Evolutionary conservation across 2,329 filamentous ascomycete genomes (phyloP).

Genomic region (Fusarium proliferatum): DNA sequence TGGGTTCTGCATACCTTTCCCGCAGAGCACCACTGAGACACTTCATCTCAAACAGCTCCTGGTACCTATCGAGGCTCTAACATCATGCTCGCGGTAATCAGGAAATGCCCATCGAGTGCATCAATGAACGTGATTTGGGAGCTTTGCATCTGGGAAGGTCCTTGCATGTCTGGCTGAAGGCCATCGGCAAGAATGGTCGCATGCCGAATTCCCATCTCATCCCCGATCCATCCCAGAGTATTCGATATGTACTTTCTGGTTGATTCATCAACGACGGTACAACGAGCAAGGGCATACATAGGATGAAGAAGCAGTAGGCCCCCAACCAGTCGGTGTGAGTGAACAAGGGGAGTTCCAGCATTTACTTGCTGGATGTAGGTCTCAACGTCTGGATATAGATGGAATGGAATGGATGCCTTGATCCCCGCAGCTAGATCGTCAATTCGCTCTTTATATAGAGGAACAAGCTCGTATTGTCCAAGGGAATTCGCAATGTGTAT

Average conservation of each 20-base stretch:
- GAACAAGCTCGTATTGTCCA: background rate
- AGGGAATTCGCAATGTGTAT: background rate
- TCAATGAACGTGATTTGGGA: constrained; percentile 3
- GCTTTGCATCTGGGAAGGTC: constrained; percentile 5
- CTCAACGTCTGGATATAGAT: background rate
- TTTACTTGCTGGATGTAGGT: background rate
- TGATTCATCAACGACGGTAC: background rate
- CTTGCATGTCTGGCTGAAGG: background rate
- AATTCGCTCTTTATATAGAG: background rate
- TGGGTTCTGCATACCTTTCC: rapidly evolving
- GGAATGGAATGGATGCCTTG: constrained; percentile 9
- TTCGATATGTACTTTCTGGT: background rate
- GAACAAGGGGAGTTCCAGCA: background rate
- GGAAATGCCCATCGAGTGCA: constrained; percentile 15
- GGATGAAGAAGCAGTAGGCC: no score
- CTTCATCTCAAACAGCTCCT: background rate
- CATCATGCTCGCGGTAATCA: constrained; percentile 18
- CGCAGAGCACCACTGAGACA: rapidly evolving
- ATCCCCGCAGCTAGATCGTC: background rate
- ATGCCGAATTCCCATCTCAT: constrained; percentile 11
- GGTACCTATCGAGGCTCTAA: background rate
- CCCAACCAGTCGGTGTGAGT: no score
- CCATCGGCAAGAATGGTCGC: background rate
- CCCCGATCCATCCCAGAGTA: constrained; percentile 1
- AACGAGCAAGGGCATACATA: constrained; percentile 6